phyloP scores from a whole-genome alignment of 2,329 filamentous ascomycete genomes.

The Penicillium sp. region DNA sequence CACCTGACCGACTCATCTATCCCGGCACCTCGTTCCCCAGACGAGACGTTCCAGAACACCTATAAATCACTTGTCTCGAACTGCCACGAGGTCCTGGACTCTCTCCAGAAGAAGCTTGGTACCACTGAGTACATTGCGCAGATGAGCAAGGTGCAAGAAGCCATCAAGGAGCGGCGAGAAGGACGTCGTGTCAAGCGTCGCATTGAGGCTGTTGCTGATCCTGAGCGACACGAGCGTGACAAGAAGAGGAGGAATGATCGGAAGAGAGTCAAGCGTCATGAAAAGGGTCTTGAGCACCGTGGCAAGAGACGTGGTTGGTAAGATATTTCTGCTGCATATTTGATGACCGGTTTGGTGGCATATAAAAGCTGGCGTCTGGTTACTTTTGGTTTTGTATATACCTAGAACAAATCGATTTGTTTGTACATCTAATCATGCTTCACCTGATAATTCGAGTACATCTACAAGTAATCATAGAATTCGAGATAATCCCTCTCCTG shows the following conservation, averaged over 20 bases:
- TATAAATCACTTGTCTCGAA: conserved; percentile 70
- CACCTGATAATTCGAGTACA: not conserved
- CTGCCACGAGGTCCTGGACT: conserved; percentile 73
- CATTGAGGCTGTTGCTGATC: conserved; percentile 79
- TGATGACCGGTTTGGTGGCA: conserved; percentile 20
- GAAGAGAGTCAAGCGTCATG: conserved; percentile 80
- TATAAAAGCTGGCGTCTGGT: conserved; percentile 27
- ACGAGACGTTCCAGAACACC: conserved; percentile 65
- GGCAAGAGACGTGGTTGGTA: conserved; percentile 70
- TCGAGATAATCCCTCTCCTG: not conserved
- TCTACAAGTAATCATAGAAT: too few relatives aligned
- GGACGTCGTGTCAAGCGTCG: conserved; percentile 78
- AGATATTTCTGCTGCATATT: conserved; percentile 14
- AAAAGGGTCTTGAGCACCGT: conserved; percentile 70
- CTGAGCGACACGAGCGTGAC: conserved; percentile 71
- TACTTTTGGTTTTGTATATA: conserved; percentile 22
- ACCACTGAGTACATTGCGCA: conserved; percentile 73
- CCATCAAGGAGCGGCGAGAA: conserved; percentile 69
- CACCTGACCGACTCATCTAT: conserved; percentile 81
- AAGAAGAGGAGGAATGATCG: conserved; percentile 82
- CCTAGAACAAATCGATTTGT: conserved; percentile 22
- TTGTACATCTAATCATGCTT: conserved; percentile 6
- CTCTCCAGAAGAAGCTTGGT: conserved; percentile 81
- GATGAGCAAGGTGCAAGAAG: conserved; percentile 69
- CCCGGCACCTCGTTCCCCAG: conserved; percentile 66